Evolutionary conservation across 768 basidiomycete genomes (phyloP).

Genomic region (Termitomyces eurrhizus): DNA sequence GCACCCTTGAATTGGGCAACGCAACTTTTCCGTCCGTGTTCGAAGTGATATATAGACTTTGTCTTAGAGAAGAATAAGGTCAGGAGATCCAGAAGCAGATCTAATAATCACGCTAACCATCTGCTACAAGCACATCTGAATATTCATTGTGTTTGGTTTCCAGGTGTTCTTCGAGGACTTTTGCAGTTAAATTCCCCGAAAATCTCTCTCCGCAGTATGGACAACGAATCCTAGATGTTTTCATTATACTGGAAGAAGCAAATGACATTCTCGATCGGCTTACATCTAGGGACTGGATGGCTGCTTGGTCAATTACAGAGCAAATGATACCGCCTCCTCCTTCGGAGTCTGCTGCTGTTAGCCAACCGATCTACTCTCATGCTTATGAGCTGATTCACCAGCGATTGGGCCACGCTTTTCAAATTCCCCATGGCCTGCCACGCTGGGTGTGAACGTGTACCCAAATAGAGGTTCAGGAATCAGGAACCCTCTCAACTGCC

Average conservation of each 20-base stretch:
- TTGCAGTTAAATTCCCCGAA: not conserved
- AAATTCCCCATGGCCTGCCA: too few species aligned
- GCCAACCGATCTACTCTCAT: too few species aligned
- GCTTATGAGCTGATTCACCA: too few species aligned
- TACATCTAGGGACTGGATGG: not conserved
- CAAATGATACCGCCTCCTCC: too few species aligned
- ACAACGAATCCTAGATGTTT: not conserved
- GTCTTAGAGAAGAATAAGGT: not conserved
- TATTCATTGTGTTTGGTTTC: not conserved
- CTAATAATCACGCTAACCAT: not conserved
- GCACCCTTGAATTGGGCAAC: not conserved
- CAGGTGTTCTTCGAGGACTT: not conserved
- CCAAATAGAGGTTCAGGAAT: too few species aligned
- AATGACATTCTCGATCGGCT: not conserved
- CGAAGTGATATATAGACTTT: not conserved
- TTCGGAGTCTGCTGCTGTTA: not conserved
- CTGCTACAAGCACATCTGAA: not conserved
- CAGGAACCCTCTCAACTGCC: too few species aligned
- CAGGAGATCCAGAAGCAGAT: not conserved
- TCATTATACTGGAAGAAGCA: not conserved
- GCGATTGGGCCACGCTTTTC: too few species aligned
- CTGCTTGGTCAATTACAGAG: not conserved
- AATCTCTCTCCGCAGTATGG: not conserved
- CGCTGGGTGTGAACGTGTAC: too few species aligned
- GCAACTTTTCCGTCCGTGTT: fast-evolving